Evolutionary conservation across 1,139 yeast species (phyloP).

Genomic region (Schizosaccharomyces versatilis): DNA sequence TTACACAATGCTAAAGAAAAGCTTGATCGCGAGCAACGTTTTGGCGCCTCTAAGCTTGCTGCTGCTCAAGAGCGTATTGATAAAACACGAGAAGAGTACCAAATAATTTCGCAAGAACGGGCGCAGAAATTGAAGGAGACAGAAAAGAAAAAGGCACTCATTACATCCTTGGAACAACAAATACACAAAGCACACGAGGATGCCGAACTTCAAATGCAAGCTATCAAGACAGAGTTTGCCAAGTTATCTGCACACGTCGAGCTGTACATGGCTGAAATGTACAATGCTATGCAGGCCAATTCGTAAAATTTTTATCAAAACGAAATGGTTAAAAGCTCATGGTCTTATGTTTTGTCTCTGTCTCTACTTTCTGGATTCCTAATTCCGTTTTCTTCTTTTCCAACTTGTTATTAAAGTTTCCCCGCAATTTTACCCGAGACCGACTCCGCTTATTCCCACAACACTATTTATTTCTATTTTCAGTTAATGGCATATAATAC

Average conservation of each 20-base stretch:
- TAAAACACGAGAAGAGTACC: constrained; percentile 27
- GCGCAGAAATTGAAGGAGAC: constrained; percentile 32
- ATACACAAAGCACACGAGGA: constrained; percentile 23
- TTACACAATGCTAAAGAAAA: constrained; percentile 34
- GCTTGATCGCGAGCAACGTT: constrained; percentile 28
- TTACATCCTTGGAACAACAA: constrained; percentile 27
- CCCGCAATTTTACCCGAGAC: too few relatives aligned
- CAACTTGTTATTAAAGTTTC: too few relatives aligned
- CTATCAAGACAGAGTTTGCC: constrained; percentile 32
- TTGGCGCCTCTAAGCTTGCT: constrained; percentile 27
- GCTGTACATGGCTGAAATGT: constrained; percentile 29
- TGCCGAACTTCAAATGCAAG: constrained; percentile 33
- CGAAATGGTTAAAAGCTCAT: too few relatives aligned
- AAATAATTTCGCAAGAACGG: constrained; percentile 29
- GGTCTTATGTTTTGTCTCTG: too few relatives aligned
- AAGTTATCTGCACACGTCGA: constrained; percentile 33
- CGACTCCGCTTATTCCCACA: too few relatives aligned
- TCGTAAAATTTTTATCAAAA: too few relatives aligned
- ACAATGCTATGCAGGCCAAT: constrained; percentile 18
- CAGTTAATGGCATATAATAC: too few relatives aligned
- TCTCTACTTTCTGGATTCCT: too few relatives aligned
- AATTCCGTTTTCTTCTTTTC: too few relatives aligned
- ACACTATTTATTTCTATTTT: too few relatives aligned
- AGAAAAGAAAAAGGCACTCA: constrained; percentile 27
- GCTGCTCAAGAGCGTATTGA: constrained; percentile 28